Evolutionary conservation across 2,329 filamentous ascomycete species (phyloP).

Genomic region (Aspergillus sp.): DNA sequence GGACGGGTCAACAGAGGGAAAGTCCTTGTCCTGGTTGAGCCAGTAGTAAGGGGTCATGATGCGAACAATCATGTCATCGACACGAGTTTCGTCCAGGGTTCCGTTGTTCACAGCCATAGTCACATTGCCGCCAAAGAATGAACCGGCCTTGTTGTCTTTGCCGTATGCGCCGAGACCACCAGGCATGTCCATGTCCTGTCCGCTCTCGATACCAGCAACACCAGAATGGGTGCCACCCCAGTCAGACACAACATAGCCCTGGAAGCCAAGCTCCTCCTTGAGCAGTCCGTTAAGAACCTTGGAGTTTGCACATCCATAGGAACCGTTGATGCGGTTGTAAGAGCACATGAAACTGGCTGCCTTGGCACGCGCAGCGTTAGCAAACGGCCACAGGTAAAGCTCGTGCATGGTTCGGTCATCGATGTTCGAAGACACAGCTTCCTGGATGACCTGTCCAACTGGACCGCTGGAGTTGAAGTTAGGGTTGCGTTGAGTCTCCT

Average conservation of each 20-base stretch:
- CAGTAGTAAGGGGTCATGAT: constrained; percentile 50
- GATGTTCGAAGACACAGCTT: constrained; percentile 51
- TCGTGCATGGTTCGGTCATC: constrained; percentile 76
- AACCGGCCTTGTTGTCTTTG: constrained; percentile 36
- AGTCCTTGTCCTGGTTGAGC: constrained; percentile 43
- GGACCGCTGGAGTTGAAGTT: constrained; percentile 37
- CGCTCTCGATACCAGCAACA: constrained; percentile 47
- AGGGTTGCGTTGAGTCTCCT: constrained; percentile 54
- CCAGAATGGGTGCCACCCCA: constrained; percentile 48
- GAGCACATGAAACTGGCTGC: constrained; percentile 54
- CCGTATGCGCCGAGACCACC: constrained; percentile 31
- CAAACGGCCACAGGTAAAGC: constrained; percentile 42
- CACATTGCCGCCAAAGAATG: constrained; percentile 24
- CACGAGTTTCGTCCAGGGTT: constrained; percentile 37
- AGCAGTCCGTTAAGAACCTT: constrained; percentile 48
- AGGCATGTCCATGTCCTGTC: constrained; percentile 40
- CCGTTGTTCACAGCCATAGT: constrained; percentile 37
- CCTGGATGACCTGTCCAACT: constrained; percentile 15
- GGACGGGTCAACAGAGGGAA: constrained; percentile 34
- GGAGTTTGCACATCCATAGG: constrained; percentile 51
- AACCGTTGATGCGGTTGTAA: constrained; percentile 47
- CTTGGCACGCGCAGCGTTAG: constrained; percentile 67
- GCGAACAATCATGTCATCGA: constrained; percentile 50
- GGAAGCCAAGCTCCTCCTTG: constrained; percentile 54
- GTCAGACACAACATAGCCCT: constrained; percentile 49